Evolutionary conservation across 208 protist species (phyloP).

Genomic region (Acanthamoeba triangularis): DNA sequence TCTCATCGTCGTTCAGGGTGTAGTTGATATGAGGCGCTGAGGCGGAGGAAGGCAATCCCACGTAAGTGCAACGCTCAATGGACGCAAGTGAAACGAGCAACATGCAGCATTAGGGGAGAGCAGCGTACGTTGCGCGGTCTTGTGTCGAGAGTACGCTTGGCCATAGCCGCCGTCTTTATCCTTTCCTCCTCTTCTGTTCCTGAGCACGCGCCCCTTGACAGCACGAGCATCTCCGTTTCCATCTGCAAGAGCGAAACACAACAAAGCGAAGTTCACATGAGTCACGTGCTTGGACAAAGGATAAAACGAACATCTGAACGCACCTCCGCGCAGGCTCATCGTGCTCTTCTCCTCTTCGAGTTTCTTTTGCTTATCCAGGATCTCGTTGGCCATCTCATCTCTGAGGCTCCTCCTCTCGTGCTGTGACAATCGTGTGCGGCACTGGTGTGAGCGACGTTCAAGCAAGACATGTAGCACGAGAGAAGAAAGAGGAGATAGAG

Average conservation of each 20-base stretch:
- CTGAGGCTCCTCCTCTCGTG: slow-evolving; percentile 69
- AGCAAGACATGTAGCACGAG: slow-evolving; percentile 11
- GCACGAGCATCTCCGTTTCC: slow-evolving; percentile 54
- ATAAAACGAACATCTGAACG: neutral
- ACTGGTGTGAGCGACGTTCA: neutral
- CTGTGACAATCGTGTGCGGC: neutral
- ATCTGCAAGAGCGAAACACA: neutral
- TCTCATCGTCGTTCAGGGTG: slow-evolving; percentile 67
- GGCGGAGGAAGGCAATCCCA: no score
- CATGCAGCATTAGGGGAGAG: neutral
- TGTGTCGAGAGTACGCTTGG: slow-evolving; percentile 57
- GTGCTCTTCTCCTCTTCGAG: slow-evolving; percentile 83
- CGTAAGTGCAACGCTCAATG: no score
- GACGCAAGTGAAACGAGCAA: neutral
- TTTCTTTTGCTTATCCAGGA: slow-evolving; percentile 84
- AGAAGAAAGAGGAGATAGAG: neutral
- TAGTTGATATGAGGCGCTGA: slow-evolving; percentile 75
- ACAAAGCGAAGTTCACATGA: neutral
- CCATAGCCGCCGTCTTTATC: slow-evolving; percentile 29
- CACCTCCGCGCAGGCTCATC: slow-evolving; percentile 73
- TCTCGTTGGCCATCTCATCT: slow-evolving; percentile 82
- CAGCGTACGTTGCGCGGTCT: slow-evolving; percentile 18
- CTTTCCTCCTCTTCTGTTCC: slow-evolving; percentile 28
- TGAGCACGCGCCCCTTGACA: slow-evolving; percentile 57
- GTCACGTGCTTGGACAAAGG: neutral